Percentiles rank a stretch among this genome's conserved stretches.
Conservation (phyloP, 306 rosid species). For the Cicer judaicum region DNA sequence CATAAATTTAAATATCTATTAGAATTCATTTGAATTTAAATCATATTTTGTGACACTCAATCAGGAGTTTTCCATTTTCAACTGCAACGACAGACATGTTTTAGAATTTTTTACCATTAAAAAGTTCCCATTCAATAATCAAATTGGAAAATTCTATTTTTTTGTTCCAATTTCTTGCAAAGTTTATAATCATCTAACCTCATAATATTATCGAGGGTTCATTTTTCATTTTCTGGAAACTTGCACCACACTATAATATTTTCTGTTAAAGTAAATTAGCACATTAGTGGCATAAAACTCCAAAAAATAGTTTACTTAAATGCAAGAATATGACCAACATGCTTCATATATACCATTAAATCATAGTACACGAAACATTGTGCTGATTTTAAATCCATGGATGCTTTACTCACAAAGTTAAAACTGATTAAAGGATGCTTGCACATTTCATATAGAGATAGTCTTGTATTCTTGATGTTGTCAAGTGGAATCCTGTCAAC, state of each 20-base stretch:
- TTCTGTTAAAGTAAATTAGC: slow-evolving; percentile 55
- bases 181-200: slow-evolving; percentile 56
- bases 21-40: neutral
- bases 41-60: neutral
- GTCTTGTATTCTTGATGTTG: too few species aligned
- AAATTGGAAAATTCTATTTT: neutral
- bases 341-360: too few species aligned
- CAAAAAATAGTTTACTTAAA: slow-evolving; percentile 36
- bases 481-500: too few species aligned
- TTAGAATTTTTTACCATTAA: slow-evolving; percentile 12
- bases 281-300: slow-evolving; percentile 36
- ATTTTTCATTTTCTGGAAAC: slow-evolving; percentile 78
- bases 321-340: slow-evolving; percentile 11
- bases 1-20: neutral
- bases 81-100: neutral
- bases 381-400: too few species aligned
- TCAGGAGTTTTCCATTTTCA: neutral
- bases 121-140: slow-evolving; percentile 28
- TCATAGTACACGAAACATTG: too few species aligned
- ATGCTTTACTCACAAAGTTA: too few species aligned
- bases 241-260: slow-evolving; percentile 85
- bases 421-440: too few species aligned
- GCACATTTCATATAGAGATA: too few species aligned
- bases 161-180: slow-evolving; percentile 9
- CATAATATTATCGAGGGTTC: slow-evolving; percentile 78